Evolutionary conservation across 495 filamentous ascomycete genomes (phyloP), one percentile per base, ranked within the genome.

Genomic region (Schizothecium vesticola): DNA sequence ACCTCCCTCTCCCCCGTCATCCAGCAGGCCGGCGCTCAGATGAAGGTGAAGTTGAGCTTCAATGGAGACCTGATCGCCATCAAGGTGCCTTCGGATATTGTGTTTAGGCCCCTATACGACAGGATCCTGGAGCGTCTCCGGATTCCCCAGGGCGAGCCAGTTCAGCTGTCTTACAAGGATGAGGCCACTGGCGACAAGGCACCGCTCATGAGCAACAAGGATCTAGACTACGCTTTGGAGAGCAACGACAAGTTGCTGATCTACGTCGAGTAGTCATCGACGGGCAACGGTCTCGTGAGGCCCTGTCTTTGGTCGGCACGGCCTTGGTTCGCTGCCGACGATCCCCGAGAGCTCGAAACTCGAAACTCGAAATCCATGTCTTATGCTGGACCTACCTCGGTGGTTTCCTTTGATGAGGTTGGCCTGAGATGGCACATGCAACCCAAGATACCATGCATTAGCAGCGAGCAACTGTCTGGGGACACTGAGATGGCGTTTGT

Each of bases 1-100:
- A 80, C 79, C 4, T 89, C 87, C 5, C 73, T 83, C 51, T 84
- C 84, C 7, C 83, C 85, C 1, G 83, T 79, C 4, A 76, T 81
- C 43, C 77, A 78, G 61, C 76, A 77, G 24, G 75, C 77, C 21
- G 67, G 76, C 16, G 71, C 77, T 8, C 76, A 75, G 83, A 87
- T 97, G 80, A 98, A 97, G 78, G 91, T 99, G 75, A 99, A 99
- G 80, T 89, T 97, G 51, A 94, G 90, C 79, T 96, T 92, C 81
- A 87, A 91, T 70, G 91, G 95, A 72, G 94, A 97, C 70, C 84
- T 93, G 67, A 93, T 97, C 71, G 90, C 94, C 56, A 93, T 99
- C 73, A 89, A 93, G 57, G 90, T 98, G 55, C 92, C 94, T 3
- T 84, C 82, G 5, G 89, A 94, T 56, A 91, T 96, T 71, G 86